Evolutionary conservation across 148 eudicot species (phyloP), one percentile per base, ranked within the genome.

Genomic region (Nyssa sinensis): DNA sequence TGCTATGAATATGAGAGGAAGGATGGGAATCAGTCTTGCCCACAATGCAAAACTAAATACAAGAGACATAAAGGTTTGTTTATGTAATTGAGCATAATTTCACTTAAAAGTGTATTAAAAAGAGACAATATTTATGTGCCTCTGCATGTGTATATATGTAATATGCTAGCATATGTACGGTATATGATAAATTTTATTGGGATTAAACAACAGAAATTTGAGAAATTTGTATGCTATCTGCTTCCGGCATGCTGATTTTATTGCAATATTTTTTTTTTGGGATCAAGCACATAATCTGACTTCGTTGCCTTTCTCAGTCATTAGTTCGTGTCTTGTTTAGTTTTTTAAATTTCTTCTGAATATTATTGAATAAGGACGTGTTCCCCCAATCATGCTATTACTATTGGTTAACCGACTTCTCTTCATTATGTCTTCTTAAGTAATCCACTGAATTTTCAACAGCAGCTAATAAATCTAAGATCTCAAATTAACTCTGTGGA

Each of bases 41-140:
- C 89, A 29, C 90, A 88, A 66, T 91, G 96, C 91, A 91, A 91
- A 81, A 88, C 91, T 77, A 85, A 85, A 73, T 91, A 91, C 87
- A 88, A 79, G 82, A 77, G 88, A 66, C 93, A 75, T n/a, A 88
- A 85, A 83, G 96, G 94, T 89, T 61, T 65, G 64, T 63, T 53
- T 49, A n/a, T 31, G 37, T 9, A 23, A 23, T 67, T 21, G 24
- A 11, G 21, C 7, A 37, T 66, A 14, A 1, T 14, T 51, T 51
- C 10, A 51, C 57, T 51, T 14, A 14, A 51, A 12, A 14, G 3
- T 14, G 16, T 51, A 51, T 51, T 51, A 9, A 51, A 19, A 21
- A 21, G 57, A 55, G 23, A 21, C 23, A 25, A 17, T 66, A 62
- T 62, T 62, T 62, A 29, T 25, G 12, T 62, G n/a, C 44, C 44